Base-by-base conservation (phyloP, 1,139 yeast species). In the Blastobotrys apis region DNA sequence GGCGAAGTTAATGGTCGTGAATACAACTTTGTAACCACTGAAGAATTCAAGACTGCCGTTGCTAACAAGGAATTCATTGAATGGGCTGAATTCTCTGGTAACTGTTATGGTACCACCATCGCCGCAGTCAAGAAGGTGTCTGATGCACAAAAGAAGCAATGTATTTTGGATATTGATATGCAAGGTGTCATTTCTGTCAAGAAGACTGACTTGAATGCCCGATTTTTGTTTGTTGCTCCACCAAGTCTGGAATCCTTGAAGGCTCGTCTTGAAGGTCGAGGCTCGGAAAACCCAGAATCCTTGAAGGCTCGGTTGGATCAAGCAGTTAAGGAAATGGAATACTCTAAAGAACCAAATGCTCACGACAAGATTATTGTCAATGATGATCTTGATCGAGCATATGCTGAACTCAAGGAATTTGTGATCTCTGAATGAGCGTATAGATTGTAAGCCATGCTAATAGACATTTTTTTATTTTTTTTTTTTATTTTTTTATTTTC, bases 71-170 rank as follows among this genome's bases (percentile, higher is more conserved):
- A 82, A 53, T 94, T 92, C 68, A 81, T 92, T 58, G 99, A 92
- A 68, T 87, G 95, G 94, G 98, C 99, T 9, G 94, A 87, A 67
- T 92, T 92, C 63, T 86, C 96, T 8, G 97, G 97, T 40, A 92
- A 94, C 74, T 88, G 84, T 73, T 92, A 92, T 67, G 99, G 99
- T 50, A 92, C 98, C 46, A 74, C 95, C 39, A 73, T 86, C 56
- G 82, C 80, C 59, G 81, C 96, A 25, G 97, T 92, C 47, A 76
- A 84, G 58, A 84, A 81, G 51, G 92, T 85, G 41, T 68, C 81
- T 39, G 67, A 67, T 30, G 62, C 66, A 44, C 74, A 71, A 45
- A 72, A 73, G 51, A 71, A 70, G 47, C 81, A 81, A 44, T 92
- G 98, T 71, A 81, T 92, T 53, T 75, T 92, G 63, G 99, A 92